Percentiles rank a stretch among this genome's conserved stretches.
phyloP scores from a whole-genome alignment of 2,329 filamentous ascomycete genomes.

The Aspergillus pseudoglaucus region DNA sequence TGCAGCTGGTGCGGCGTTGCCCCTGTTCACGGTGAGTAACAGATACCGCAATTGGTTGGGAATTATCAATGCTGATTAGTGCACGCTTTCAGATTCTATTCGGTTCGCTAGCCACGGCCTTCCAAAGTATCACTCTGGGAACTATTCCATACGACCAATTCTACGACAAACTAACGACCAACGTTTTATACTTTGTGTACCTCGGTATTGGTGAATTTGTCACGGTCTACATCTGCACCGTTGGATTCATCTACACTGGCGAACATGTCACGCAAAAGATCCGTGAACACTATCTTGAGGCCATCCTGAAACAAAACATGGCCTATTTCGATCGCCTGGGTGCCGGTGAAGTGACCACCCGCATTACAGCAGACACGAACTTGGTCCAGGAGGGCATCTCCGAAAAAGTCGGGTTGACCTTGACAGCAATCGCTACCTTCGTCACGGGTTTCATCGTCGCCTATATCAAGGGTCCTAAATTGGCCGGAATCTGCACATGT shows the following conservation, averaged over 20 bases:
- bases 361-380: conserved; percentile 91
- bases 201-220: conserved; percentile 75
- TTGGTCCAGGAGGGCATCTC: conserved; percentile 90
- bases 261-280: conserved; percentile 75
- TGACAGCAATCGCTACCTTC: conserved; percentile 74
- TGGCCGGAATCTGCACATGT: conserved; percentile 79
- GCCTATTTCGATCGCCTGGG: conserved; percentile 90
- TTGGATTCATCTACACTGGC: conserved; percentile 83
- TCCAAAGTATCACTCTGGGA: conserved; percentile 57
- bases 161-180: conserved; percentile 51
- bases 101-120: conserved; percentile 65
- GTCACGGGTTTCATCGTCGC: conserved; percentile 83
- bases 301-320: conserved; percentile 81
- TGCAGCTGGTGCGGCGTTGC: conserved; percentile 65
- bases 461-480: conserved; percentile 86
- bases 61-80: conserved; percentile 5
- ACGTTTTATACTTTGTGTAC: conserved; percentile 80
- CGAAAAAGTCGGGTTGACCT: conserved; percentile 74
- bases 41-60: no score
- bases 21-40: conserved; percentile 63
- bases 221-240: conserved; percentile 69
- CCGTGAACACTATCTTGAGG: conserved; percentile 73
- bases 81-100: conserved; percentile 51
- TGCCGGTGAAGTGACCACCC: conserved; percentile 86
- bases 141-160: conserved; percentile 51